Evolutionary conservation across 2,329 filamentous ascomycete species (phyloP).

Genomic region (Chrysoporthe puriensis): DNA sequence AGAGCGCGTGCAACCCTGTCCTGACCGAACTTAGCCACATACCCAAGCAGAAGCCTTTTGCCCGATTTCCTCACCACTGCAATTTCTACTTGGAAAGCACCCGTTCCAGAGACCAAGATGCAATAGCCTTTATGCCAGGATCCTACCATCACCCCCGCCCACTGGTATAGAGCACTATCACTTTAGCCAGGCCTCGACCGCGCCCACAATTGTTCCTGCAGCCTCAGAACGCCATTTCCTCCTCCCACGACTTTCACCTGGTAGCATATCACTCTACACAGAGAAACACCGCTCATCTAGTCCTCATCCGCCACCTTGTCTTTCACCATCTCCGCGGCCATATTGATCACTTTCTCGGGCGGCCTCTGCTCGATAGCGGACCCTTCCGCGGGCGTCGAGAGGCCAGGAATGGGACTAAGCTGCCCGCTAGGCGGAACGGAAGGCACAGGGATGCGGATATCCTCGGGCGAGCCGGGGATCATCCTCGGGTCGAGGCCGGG

Average conservation of each 20-base stretch:
- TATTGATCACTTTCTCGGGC: slow-evolving; percentile 55
- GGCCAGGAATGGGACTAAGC: slow-evolving; percentile 50
- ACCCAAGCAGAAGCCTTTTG: not conserved
- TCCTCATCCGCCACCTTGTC: slow-evolving; percentile 59
- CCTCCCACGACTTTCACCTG: not conserved
- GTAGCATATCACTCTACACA: too few relatives aligned
- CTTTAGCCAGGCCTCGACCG: not conserved
- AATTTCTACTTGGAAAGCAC: not conserved
- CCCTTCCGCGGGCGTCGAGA: slow-evolving; percentile 51
- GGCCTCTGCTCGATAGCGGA: slow-evolving; percentile 38
- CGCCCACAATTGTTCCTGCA: not conserved
- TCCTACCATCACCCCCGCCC: not conserved
- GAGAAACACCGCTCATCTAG: slow-evolving; percentile 31
- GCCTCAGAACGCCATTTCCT: not conserved
- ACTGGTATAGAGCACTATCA: not conserved
- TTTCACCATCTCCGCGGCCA: slow-evolving; percentile 52
- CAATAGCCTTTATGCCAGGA: not conserved
- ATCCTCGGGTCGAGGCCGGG: slow-evolving; percentile 68
- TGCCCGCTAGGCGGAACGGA: slow-evolving; percentile 44
- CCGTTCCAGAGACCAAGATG: not conserved
- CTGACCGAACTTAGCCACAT: not conserved
- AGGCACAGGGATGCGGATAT: slow-evolving; percentile 77
- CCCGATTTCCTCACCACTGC: not conserved
- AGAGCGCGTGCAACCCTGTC: not conserved
- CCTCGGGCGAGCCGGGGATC: slow-evolving; percentile 78